These are phyloP conservation scores for Aureobasidium sp. DNA, from an alignment of 2,329 filamentous ascomycete genomes.

Conservation along the genomic window DNA sequence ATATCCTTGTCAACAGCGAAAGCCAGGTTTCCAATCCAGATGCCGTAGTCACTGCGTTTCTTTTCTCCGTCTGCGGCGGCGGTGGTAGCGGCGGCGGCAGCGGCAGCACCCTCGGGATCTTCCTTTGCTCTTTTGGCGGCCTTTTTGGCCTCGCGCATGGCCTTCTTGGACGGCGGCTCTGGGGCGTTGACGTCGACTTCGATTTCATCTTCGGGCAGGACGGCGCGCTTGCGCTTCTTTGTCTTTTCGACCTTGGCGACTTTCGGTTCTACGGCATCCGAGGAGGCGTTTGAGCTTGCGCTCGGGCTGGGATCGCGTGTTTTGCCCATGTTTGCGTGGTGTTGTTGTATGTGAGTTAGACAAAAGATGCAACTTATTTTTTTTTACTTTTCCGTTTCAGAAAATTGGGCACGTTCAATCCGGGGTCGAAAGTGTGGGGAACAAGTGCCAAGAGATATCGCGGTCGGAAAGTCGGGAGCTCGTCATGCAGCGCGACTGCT, in stretches of 20 bases:
- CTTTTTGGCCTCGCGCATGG: conserved; percentile 83
- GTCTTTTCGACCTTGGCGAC: conserved; percentile 11
- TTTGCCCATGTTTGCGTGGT: neutral
- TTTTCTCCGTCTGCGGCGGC: conserved; percentile 22
- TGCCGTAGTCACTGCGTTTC: conserved; percentile 68
- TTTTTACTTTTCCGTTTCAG: neutral
- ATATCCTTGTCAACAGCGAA: conserved; percentile 70
- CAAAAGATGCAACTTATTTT: neutral
- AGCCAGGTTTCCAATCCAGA: conserved; percentile 96
- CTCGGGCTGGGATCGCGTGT: conserved; percentile 12
- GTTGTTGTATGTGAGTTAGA: neutral
- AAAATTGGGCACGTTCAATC: neutral
- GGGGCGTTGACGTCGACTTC: conserved; percentile 86
- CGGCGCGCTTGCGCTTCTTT: conserved; percentile 63
- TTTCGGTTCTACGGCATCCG: neutral
- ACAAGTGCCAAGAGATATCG: neutral
- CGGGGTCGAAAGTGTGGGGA: neutral
- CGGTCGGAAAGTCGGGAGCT: neutral
- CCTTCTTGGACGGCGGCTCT: conserved; percentile 92
- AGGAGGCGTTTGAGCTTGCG: neutral
- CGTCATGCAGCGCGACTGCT: conserved; percentile 1
- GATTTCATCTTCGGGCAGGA: conserved; percentile 57
- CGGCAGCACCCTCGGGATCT: conserved; percentile 12
- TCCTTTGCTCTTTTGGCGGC: conserved; percentile 18
- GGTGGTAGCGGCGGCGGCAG: conserved; percentile 6